phyloP scores from a whole-genome alignment of 495 filamentous ascomycete genomes.

The Penicillium chermesinum region DNA sequence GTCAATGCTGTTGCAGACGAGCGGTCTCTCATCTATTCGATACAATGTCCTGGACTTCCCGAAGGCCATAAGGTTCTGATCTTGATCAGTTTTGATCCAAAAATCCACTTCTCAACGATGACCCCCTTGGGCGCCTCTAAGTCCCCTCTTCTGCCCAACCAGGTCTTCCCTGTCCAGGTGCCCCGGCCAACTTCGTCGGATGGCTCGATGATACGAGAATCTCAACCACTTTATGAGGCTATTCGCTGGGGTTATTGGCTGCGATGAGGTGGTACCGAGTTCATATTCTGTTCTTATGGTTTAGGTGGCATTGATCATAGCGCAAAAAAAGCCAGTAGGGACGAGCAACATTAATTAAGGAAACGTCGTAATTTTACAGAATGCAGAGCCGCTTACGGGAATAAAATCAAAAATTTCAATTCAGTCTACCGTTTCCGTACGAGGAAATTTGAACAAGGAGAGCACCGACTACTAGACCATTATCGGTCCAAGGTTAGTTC shows the following conservation, averaged over 20 bases:
- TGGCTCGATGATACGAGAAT: conserved; percentile 27
- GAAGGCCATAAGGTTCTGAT: conserved; percentile 46
- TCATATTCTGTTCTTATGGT: too few species aligned
- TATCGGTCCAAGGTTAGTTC: too few species aligned
- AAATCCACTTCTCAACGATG: conserved; percentile 36
- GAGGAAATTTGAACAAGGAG: too few species aligned
- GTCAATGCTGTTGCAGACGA: conserved; percentile 56
- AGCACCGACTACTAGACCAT: too few species aligned
- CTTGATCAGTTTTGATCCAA: conserved; percentile 61
- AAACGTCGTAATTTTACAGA: too few species aligned
- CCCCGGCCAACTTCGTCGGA: conserved; percentile 1
- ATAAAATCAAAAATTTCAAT: too few species aligned
- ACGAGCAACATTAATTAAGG: too few species aligned
- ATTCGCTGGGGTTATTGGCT: conserved; percentile 39
- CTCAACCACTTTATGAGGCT: conserved; percentile 29
- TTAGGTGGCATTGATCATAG: too few species aligned
- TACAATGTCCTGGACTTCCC: conserved; percentile 46
- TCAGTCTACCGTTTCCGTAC: too few species aligned
- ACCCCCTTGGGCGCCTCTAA: conserved; percentile 8
- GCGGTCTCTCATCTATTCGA: conserved; percentile 49
- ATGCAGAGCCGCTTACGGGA: too few species aligned
- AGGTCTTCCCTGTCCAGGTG: conserved; percentile 3
- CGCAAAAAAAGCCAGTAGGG: too few species aligned
- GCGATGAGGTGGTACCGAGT: conserved; percentile 12
- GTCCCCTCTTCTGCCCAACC: conserved; percentile 1